These are phyloP conservation scores for Neurospora terricola DNA, from an alignment of 495 filamentous ascomycete genomes.

Conservation along the genomic window DNA sequence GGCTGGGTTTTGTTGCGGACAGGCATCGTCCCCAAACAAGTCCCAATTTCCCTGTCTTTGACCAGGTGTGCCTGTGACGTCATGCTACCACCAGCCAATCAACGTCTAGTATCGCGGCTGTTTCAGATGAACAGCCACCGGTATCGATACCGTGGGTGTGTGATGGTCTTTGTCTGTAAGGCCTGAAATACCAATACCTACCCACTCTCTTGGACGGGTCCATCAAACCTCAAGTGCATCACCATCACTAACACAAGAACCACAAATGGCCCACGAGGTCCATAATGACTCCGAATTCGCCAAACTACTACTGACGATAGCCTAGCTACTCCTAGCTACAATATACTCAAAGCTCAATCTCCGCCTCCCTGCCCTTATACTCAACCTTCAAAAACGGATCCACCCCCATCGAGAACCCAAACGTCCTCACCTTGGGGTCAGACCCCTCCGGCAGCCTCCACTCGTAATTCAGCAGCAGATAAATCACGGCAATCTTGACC, in stretches of 20 bases:
- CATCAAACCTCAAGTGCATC: neutral
- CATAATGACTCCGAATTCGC: neutral
- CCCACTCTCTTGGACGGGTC: neutral
- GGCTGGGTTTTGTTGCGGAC: neutral
- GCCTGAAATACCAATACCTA: too few relatives aligned
- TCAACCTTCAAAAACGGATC: constrained; percentile 11
- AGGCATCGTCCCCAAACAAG: neutral
- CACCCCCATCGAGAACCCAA: constrained; percentile 3
- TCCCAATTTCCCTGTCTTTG: neutral
- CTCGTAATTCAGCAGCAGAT: constrained; percentile 31
- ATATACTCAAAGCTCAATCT: constrained; percentile 1
- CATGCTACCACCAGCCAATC: neutral
- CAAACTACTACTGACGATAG: neutral
- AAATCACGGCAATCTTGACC: constrained; percentile 25
- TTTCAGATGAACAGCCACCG: neutral
- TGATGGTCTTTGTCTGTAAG: too few relatives aligned
- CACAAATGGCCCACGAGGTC: neutral
- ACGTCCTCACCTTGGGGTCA: neutral
- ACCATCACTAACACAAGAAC: neutral
- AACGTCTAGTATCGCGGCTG: too few relatives aligned
- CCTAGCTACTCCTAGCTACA: neutral
- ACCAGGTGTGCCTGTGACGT: neutral
- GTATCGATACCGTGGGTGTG: too few relatives aligned
- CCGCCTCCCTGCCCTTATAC: constrained; percentile 2
- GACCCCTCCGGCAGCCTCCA: constrained; percentile 17